Evolutionary conservation across 805 yeast species (phyloP).

Genomic region (Wickerhamiella kurtzmanii): DNA sequence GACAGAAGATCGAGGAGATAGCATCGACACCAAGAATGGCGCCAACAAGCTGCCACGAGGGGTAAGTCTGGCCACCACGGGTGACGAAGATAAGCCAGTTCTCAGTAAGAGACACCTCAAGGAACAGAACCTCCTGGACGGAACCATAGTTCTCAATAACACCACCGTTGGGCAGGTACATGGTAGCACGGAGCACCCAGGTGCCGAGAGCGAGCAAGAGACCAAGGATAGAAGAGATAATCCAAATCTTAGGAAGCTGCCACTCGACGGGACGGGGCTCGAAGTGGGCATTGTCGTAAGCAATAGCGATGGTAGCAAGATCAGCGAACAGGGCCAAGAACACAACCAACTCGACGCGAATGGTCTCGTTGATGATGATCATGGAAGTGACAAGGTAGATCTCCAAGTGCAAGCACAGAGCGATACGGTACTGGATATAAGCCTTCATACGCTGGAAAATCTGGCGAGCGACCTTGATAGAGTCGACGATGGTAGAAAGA

Average conservation of each 20-base stretch:
- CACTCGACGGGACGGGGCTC: constrained; percentile 89
- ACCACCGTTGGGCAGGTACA: constrained; percentile 70
- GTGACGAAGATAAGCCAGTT: constrained; percentile 95
- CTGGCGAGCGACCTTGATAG: constrained; percentile 87
- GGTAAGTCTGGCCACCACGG: constrained; percentile 98
- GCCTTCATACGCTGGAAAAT: constrained; percentile 99
- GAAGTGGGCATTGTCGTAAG: constrained; percentile 93
- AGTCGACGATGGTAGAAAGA: constrained; percentile 88
- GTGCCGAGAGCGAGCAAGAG: constrained; percentile 77
- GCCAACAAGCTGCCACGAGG: constrained; percentile 93
- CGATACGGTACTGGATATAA: constrained; percentile 95
- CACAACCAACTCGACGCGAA: constrained; percentile 81
- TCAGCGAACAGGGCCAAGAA: constrained; percentile 95
- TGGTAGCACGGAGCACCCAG: constrained; percentile 87
- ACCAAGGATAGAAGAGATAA: constrained; percentile 86
- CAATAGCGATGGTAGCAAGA: constrained; percentile 94
- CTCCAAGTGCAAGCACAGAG: constrained; percentile 89
- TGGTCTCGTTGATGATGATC: constrained; percentile 79
- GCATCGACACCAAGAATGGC: constrained; percentile 86
- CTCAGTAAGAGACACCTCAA: constrained; percentile 89
- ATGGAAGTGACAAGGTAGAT: constrained; percentile 89
- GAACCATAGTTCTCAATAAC: constrained; percentile 92
- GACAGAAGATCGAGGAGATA: constrained; percentile 79
- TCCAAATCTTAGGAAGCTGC: constrained; percentile 97
- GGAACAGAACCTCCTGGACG: constrained; percentile 85